Evolutionary conservation across 257 asterid genomes (phyloP).

Genomic region (Solanum chilense): DNA sequence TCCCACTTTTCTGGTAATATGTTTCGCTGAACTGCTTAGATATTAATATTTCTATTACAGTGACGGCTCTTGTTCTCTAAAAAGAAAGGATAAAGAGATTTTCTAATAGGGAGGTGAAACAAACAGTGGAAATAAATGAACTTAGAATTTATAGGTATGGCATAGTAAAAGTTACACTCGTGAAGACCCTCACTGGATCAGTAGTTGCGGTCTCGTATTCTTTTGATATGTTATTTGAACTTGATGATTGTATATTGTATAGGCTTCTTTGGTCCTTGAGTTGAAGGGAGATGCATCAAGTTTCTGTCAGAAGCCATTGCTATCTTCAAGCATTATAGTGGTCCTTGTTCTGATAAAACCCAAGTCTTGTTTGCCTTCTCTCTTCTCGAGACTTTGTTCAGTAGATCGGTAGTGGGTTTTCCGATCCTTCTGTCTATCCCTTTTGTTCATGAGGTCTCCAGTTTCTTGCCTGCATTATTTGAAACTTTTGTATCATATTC

Average conservation of each 20-base stretch:
- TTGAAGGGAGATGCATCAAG: not conserved
- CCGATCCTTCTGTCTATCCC: not conserved
- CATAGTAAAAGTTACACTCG: not conserved
- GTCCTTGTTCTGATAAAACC: not conserved
- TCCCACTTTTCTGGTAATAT: slow-evolving; percentile 95
- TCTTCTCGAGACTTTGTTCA: not conserved
- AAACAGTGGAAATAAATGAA: not conserved
- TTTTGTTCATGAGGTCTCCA: not conserved
- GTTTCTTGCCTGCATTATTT: not conserved
- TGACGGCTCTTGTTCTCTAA: not conserved
- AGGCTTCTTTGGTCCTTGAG: not conserved
- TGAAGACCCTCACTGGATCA: not conserved
- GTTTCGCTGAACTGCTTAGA: not conserved
- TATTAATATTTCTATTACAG: not conserved
- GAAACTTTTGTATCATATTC: not conserved
- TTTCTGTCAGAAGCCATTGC: not conserved
- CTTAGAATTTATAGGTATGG: not conserved
- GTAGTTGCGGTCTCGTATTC: not conserved
- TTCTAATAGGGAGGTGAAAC: not conserved
- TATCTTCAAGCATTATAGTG: not conserved
- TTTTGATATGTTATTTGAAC: not conserved
- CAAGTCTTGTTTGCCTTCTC: not conserved
- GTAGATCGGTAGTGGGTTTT: not conserved
- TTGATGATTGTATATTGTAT: not conserved
- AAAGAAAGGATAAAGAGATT: not conserved